These are phyloP conservation scores for Blastomyces gilchristii DNA, from an alignment of 2,329 filamentous ascomycete species.

Conservation along the genomic window DNA sequence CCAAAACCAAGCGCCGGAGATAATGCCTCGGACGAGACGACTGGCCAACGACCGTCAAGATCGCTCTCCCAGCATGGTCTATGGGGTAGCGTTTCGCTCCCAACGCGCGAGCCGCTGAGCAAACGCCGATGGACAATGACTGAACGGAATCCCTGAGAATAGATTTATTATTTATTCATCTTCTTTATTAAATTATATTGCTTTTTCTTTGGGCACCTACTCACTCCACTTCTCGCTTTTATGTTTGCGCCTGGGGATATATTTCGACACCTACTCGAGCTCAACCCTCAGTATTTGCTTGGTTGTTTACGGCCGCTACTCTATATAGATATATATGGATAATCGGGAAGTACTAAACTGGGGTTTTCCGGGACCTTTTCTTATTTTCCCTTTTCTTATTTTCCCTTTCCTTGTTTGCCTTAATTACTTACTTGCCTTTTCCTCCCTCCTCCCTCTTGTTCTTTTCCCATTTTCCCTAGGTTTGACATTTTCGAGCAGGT, in stretches of 20 bases:
- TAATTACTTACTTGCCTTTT: too few relatives aligned
- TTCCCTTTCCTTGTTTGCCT: background rate
- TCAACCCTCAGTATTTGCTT: background rate
- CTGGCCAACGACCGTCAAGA: constrained; percentile 16
- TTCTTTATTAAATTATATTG: background rate
- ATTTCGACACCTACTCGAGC: background rate
- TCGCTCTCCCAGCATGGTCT: constrained; percentile 25
- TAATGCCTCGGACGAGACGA: background rate
- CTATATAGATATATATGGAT: background rate
- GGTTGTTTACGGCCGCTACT: background rate
- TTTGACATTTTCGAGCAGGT: background rate
- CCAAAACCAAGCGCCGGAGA: constrained; percentile 2
- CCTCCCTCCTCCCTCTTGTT: background rate
- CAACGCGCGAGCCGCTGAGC: constrained; percentile 4
- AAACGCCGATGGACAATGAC: constrained; percentile 14
- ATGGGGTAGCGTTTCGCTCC: constrained; percentile 27
- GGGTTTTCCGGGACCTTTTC: background rate
- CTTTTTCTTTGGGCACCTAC: background rate
- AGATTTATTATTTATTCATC: background rate
- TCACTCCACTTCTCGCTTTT: too few relatives aligned
- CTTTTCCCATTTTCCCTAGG: background rate
- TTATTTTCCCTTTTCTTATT: background rate
- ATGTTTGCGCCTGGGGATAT: background rate
- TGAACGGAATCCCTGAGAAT: constrained; percentile 6
- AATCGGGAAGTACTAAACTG: background rate